Evolutionary conservation across 805 yeast species (phyloP), one percentile per base, ranked within the genome.

Genomic region (Kodamaea kakaduensis): DNA sequence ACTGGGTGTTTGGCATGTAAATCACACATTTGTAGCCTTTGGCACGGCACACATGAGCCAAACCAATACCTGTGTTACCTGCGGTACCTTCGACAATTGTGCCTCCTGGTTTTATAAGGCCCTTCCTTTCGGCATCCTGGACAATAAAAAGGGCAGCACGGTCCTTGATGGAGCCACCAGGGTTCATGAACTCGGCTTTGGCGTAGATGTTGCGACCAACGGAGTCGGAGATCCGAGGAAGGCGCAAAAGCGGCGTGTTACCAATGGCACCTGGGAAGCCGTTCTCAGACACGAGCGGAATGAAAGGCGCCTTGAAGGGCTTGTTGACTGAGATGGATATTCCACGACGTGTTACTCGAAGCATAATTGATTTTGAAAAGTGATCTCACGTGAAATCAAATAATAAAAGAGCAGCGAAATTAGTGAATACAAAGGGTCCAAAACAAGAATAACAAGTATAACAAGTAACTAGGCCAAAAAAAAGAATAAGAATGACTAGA

Each of bases 11-110:
- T 40, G 96, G 96, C 88, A 87, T 86, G 67, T 85, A 87, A 40
- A 87, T 83, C 32, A 87, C 78, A 56, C 93, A 78, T 38, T 81
- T 75, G 68, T 87, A 87, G 19, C 95, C 95, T 47, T 81, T 76
- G 31, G 89, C 74, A 22, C 95, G 69, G 54, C 94, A 84, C 29
- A 81, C 77, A 50, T 73, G 78, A 5, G 95, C 96, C 37, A 87
- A 64, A 1, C 96, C 96, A 47, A 87, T 87, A 12, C 96, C 96
- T n/a, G 96, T 87, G 62, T 87, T 87, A 20, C 96, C 96, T 3
- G 96, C 96, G 9, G 96, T 86, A 6, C 95, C 95, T 59, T 87
- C 96, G 12, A 87, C 89, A 19, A 87, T 76, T 2, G 95, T 87
- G 21, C 93, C 95, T 6, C 94, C 93, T 3, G 87, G 76, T 39